A percentile compares a stretch with the other conserved stretches of the same genome.
Evolutionary conservation across 2,329 filamentous ascomycete genomes (phyloP).

Genomic region (Keithomyces neogunnii): DNA sequence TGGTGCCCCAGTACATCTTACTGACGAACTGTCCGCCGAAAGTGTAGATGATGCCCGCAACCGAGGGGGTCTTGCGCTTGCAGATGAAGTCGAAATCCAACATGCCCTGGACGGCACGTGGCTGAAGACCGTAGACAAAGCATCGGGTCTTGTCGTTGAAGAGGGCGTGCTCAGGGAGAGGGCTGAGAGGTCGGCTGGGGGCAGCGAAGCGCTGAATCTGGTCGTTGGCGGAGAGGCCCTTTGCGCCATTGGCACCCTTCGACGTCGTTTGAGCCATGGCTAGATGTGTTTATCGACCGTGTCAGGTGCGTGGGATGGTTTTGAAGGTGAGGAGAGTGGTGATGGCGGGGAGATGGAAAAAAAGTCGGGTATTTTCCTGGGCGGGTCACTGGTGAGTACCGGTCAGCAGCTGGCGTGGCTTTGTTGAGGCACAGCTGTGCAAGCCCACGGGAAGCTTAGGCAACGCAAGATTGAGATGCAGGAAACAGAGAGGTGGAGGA

Average conservation of each 20-base stretch:
- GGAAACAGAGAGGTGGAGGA: background rate
- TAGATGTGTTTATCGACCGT: conserved; percentile 8
- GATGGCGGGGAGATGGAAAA: conserved; percentile 2
- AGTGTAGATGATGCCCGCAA: conserved; percentile 99
- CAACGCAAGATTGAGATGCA: background rate
- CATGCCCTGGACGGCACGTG: conserved; percentile 84
- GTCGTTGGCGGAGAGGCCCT: conserved; percentile 76
- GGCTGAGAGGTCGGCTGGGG: conserved; percentile 86
- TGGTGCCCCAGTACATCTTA: conserved; percentile 99
- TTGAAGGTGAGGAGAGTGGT: conserved; percentile 2
- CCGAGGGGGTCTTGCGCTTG: conserved; percentile 93
- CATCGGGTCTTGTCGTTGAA: conserved; percentile 99
- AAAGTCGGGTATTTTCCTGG: conserved; percentile 4
- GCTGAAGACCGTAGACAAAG: conserved; percentile 99
- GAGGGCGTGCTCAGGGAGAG: conserved; percentile 77
- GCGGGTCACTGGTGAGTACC: conserved; percentile 7
- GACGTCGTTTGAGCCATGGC: conserved; percentile 44
- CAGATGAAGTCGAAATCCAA: conserved; percentile 99
- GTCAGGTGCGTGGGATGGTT: conserved; percentile 3
- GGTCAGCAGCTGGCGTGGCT: conserved; percentile 5
- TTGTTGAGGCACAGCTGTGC: conserved; percentile 4
- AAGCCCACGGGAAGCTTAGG: background rate
- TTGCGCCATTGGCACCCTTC: conserved; percentile 41
- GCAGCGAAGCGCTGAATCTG: conserved; percentile 96
- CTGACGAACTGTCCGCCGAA: conserved; percentile 99